Percentiles rank a stretch among this genome's conserved stretches.
Evolutionary conservation across 345 rosid genomes (phyloP).

Genomic region (Boechera retrofracta): DNA sequence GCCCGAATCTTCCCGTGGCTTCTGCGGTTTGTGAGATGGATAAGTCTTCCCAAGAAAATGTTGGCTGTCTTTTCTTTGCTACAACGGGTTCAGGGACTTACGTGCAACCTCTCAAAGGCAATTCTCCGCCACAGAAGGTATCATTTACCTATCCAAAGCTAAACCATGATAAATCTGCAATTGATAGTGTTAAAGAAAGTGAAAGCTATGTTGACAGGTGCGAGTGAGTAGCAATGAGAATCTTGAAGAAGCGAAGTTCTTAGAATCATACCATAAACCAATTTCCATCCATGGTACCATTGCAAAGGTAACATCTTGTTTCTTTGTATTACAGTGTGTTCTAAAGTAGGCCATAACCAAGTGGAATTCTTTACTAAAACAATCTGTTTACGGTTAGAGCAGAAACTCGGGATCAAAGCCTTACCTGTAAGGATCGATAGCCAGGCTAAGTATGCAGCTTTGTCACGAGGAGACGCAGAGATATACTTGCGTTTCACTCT

Average conservation of each 20-base stretch:
- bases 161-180: conserved; percentile 15
- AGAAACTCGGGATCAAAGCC: conserved; percentile 95
- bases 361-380: conserved; percentile 16
- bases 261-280: conserved; percentile 87
- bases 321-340: conserved; percentile 12
- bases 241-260: conserved; percentile 84
- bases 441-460: conserved; percentile 89
- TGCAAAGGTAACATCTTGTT: conserved; percentile 55
- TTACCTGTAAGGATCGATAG: conserved; percentile 92
- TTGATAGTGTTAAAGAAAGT: conserved; percentile 23
- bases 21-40: conserved; percentile 46
- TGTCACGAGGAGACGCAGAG: conserved; percentile 89
- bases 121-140: conserved; percentile 65
- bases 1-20: conserved; percentile 83
- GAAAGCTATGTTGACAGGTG: conserved; percentile 53
- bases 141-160: conserved; percentile 27
- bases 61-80: conserved; percentile 89
- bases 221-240: conserved; percentile 71
- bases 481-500: conserved; percentile 89
- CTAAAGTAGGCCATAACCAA: conserved; percentile 10
- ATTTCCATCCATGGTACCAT: conserved; percentile 74
- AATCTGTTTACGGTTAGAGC: conserved; percentile 13
- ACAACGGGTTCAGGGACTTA: conserved; percentile 72
- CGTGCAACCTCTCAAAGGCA: conserved; percentile 71
- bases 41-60: conserved; percentile 46